Evolutionary conservation across 2,329 filamentous ascomycete genomes (phyloP).

Genomic region (Passalora sequoiae): DNA sequence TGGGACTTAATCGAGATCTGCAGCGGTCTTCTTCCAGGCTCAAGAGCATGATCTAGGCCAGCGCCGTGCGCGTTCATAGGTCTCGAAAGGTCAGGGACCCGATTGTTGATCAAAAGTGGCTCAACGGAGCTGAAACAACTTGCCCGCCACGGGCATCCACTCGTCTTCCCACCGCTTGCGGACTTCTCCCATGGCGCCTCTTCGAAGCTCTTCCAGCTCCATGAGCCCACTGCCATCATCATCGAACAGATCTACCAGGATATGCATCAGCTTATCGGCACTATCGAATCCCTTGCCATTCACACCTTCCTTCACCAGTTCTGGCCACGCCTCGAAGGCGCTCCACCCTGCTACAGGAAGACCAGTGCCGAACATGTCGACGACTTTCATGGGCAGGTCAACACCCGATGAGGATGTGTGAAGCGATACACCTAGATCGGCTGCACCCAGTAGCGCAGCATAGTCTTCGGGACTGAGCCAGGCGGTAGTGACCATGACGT

Average conservation of each 20-base stretch:
- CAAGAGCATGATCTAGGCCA: too few relatives aligned
- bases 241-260: slow-evolving; percentile 62
- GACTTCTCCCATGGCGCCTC: slow-evolving; percentile 74
- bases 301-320: slow-evolving; percentile 79
- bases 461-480: slow-evolving; percentile 85
- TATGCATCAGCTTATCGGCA: slow-evolving; percentile 57
- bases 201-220: slow-evolving; percentile 62
- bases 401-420: slow-evolving; percentile 93
- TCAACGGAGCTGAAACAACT: slow-evolving; percentile 49
- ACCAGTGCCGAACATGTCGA: slow-evolving; percentile 96
- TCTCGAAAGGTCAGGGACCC: too few relatives aligned
- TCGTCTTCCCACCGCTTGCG: slow-evolving; percentile 81
- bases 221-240: slow-evolving; percentile 33
- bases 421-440: slow-evolving; percentile 83
- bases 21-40: too few relatives aligned
- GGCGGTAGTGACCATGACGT: slow-evolving; percentile 69
- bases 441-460: slow-evolving; percentile 72
- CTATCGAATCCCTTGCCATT: slow-evolving; percentile 84
- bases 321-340: slow-evolving; percentile 79
- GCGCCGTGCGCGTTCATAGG: too few relatives aligned
- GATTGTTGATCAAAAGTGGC: neutral
- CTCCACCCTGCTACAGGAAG: slow-evolving; percentile 85
- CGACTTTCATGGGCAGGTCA: slow-evolving; percentile 97
- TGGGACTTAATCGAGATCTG: too few relatives aligned
- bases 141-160: slow-evolving; percentile 79